A percentile compares a stretch with the other conserved stretches of the same genome.
phyloP scores from a whole-genome alignment of 805 yeast genomes.

The Ascoidea tarda region DNA sequence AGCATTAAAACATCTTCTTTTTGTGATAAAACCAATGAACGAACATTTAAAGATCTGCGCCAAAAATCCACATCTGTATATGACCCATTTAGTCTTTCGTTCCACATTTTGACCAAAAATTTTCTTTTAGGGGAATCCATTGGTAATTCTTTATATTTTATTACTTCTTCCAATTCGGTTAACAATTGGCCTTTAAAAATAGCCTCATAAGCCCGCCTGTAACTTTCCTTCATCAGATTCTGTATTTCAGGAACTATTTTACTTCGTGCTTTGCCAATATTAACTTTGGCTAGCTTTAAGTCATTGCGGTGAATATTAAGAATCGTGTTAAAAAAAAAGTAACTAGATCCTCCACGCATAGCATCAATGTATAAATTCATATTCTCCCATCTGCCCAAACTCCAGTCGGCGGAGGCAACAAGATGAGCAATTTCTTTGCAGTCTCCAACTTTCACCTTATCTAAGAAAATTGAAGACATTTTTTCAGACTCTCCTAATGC shows the following conservation, averaged over 20 bases:
- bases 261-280: conserved; percentile 78
- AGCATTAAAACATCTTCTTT: conserved; percentile 95
- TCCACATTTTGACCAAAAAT: conserved; percentile 86
- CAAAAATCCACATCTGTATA: conserved; percentile 98
- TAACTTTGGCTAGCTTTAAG: conserved; percentile 66
- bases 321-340: conserved; percentile 89
- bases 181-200: conserved; percentile 96
- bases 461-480: conserved; percentile 69
- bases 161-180: conserved; percentile 92
- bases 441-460: conserved; percentile 60
- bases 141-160: conserved; percentile 74
- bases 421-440: conserved; percentile 84
- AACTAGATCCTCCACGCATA: conserved; percentile 84
- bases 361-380: conserved; percentile 86
- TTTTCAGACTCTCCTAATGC: conserved; percentile 99
- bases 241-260: conserved; percentile 84
- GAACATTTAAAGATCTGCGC: conserved; percentile 88
- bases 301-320: conserved; percentile 74
- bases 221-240: conserved; percentile 89
- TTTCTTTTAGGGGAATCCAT: conserved; percentile 69
- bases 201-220: conserved; percentile 92
- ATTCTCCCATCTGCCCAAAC: conserved; percentile 90
- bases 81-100: conserved; percentile 79
- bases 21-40: conserved; percentile 88
- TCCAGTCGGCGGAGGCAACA: conserved; percentile 99